Conservation (phyloP, 371 early-diverging fungal species). For the Syncephalastrum monosporum region DNA sequence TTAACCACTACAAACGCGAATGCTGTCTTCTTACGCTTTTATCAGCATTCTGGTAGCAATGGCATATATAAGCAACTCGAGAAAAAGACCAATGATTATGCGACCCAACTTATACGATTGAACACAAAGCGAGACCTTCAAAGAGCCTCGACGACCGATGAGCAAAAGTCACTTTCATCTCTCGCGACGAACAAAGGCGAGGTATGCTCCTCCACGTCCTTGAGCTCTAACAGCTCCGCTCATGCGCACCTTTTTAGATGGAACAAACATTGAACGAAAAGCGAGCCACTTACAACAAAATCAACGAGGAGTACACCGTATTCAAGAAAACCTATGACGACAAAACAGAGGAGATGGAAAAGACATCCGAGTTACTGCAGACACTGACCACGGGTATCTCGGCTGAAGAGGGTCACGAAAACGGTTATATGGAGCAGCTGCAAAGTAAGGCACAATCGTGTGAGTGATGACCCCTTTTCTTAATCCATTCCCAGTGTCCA, state of each 20-base stretch:
- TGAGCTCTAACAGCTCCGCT: neutral
- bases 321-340: constrained; percentile 66
- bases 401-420: constrained; percentile 88
- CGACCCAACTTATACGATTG: constrained; percentile 75
- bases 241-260: constrained; percentile 26
- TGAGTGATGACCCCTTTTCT: neutral
- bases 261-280: constrained; percentile 55
- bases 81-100: constrained; percentile 63
- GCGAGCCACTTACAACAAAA: constrained; percentile 39
- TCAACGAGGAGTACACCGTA: constrained; percentile 57
- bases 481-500: constrained; percentile 50
- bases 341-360: constrained; percentile 63
- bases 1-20: neutral
- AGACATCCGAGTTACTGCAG: constrained; percentile 84
- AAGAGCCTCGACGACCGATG: constrained; percentile 73
- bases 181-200: constrained; percentile 43
- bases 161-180: constrained; percentile 47
- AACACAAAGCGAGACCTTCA: constrained; percentile 82
- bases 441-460: constrained; percentile 47
- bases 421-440: constrained; percentile 92
- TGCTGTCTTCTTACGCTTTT: neutral
- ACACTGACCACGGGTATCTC: constrained; percentile 92
- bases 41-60: constrained; percentile 60
- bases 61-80: constrained; percentile 69
- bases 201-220: constrained; percentile 23